Evolutionary conservation across 2,329 filamentous ascomycete genomes (phyloP).

Genomic region (Metarhizium album): DNA sequence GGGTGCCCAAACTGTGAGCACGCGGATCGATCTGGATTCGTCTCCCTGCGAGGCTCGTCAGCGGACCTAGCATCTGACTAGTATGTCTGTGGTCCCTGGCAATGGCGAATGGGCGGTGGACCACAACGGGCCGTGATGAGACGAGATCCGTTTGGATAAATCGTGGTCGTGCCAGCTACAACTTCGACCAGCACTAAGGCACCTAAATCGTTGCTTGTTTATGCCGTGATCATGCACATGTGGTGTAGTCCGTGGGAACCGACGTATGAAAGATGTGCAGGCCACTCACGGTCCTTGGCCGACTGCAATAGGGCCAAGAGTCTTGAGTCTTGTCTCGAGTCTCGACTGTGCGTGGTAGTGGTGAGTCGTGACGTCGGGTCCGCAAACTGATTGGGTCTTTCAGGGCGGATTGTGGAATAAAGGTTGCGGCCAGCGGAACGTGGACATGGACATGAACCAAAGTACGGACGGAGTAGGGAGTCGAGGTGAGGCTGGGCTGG

Average conservation of each 20-base stretch:
- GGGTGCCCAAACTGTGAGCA: constrained; percentile 6
- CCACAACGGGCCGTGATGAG: not conserved
- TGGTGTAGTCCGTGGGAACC: not conserved
- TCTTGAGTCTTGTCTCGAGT: not conserved
- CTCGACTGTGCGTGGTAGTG: no score
- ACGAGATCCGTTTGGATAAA: not conserved
- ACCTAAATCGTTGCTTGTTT: not conserved
- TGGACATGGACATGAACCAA: no score
- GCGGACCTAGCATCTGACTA: constrained; percentile 1
- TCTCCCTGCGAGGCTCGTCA: constrained; percentile 1
- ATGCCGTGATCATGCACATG: constrained; percentile 1
- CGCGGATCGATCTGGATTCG: constrained; percentile 1
- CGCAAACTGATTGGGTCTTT: not conserved
- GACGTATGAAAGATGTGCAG: constrained; percentile 5
- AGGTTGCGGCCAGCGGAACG: no score
- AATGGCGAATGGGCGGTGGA: not conserved
- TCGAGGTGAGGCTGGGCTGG: no score
- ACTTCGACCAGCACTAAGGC: not conserved
- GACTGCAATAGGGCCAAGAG: not conserved
- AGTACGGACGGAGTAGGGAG: no score
- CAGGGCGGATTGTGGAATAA: not conserved
- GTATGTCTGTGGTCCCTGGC: not conserved
- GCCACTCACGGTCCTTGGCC: not conserved
- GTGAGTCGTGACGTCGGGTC: not conserved
- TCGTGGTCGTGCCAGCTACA: not conserved